Evolutionary conservation across 192 early-diverging fungal species (phyloP), one percentile per base, ranked within the genome.

Genomic region (Diversispora eburnea): DNA sequence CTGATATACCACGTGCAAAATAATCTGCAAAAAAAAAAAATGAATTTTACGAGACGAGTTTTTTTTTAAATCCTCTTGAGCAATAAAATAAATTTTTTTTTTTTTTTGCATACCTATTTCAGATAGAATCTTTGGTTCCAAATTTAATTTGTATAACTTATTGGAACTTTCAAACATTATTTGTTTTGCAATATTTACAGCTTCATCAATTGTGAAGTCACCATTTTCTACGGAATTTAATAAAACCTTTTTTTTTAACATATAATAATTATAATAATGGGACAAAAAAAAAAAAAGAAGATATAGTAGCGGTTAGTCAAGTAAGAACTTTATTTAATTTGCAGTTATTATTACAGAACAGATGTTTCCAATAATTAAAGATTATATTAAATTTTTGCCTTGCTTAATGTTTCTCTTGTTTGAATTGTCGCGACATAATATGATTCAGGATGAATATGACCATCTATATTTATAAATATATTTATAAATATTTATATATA

Each of bases 101-200:
- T 52, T 15, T 54, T 10, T 61, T 39, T 3, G 4, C 8, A 17
- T 43, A 63, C 61, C 61, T 63, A 8, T 10, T 7, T 45, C n/a
- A 17, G 25, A 12, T 42, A 43, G n/a, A 17, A 47, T n/a, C 48
- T 66, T 43, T 19, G 64, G 64, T 8, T 2, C 25, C 10, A 66
- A 49, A 13, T 66, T 66, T 22, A 66, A 20, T 66, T 66, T 66
- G 22, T 71, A 71, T 58, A 71, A 42, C 42, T 17, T 9, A 55
- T 69, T 56, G 0, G 52, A 69, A 69, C 42, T 69, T 41, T 56
- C 52, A 71, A 71, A 71, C 56, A 71, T 52, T 13, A 71, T 43
- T 6, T 71, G 48, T 33, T 71, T 71, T 6, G 56, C 69, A 25
- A 71, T 59, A 7, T 71, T 56, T 20, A 59, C 5, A 7, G 69